These are phyloP conservation scores for Cichorium intybus DNA, from an alignment of 140 eudicot genomes.

Conservation along the genomic window DNA sequence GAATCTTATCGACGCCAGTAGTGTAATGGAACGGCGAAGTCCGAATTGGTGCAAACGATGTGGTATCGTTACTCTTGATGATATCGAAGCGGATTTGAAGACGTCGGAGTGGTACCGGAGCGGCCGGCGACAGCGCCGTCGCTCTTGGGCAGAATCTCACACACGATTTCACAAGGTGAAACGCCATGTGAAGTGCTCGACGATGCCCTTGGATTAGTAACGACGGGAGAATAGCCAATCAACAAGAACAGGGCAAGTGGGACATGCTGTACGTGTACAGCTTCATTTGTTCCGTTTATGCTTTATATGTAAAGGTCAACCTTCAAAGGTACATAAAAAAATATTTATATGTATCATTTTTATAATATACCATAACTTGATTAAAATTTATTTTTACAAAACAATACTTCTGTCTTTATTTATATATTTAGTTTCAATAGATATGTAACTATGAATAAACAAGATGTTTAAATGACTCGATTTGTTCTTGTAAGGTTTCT, in stretches of 20 bases:
- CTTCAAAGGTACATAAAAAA: too few relatives aligned
- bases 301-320: too few relatives aligned
- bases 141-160: slow-evolving; percentile 18
- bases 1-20: slow-evolving; percentile 8
- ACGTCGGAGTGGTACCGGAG: slow-evolving; percentile 10
- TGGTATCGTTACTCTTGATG: slow-evolving; percentile 2
- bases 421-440: too few relatives aligned
- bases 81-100: slow-evolving; percentile 11
- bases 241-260: not conserved
- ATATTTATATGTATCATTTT: too few relatives aligned
- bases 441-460: too few relatives aligned
- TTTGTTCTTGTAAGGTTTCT: too few relatives aligned
- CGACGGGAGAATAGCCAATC: not conserved
- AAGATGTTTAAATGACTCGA: too few relatives aligned
- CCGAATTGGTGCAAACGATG: slow-evolving; percentile 21
- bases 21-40: slow-evolving; percentile 4
- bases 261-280: not conserved
- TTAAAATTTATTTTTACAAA: too few relatives aligned
- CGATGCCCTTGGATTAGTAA: not conserved
- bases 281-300: too few relatives aligned
- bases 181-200: slow-evolving; percentile 13
- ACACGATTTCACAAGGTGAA: slow-evolving; percentile 24
- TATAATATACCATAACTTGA: too few relatives aligned
- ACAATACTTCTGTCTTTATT: too few relatives aligned
- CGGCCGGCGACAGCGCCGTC: not conserved